Base-by-base conservation (phyloP, 139 green algal genomes). In the Volvox africanus region DNA sequence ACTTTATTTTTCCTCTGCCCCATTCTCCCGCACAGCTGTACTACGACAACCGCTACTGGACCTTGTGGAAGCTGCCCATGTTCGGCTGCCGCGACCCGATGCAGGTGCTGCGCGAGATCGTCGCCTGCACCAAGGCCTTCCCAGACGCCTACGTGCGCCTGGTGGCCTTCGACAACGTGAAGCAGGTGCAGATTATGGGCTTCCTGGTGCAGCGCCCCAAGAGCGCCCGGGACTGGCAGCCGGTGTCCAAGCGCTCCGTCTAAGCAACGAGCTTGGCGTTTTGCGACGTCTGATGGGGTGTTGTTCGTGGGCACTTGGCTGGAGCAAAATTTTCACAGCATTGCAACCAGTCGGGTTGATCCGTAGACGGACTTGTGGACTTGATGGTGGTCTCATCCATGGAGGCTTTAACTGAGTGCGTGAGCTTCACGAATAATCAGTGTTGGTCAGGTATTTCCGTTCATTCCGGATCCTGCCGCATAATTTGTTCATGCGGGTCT, bases 1-100 rank as follows among this genome's bases (percentile, higher is more conserved):
- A 16, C 65, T 2, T 73, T 12, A 37, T 37, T 16, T 16, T 14
- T 62, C 13, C 28, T 18, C 68, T 37, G 83, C 50, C 61, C 86
- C 69, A 55, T 91, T 21, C 30, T 18, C 68, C 78, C 32, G 73
- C 86, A 82, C 93, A 96, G 94, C 89, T 93, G 82, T 98, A 98
- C 97, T 97, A 97, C 93, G 96, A 98, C 93, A 99, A 98, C 96
- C 94, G 97, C 55, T 99, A 99, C 98, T 99, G 98, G 98, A 99
- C 97, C 28, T 99, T 99, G 98, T 99, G 97, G 96, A 99, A 99
- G 98, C 97, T 99, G 93, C 98, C 98, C 95, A 99, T 99, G 98
- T 99, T 99, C 97, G 98, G 98, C 95, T 99, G 98, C 98, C 98
- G 92, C 84, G 95, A 99, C 96, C 83, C 97, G 89, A 88, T 91